Base-by-base conservation (phyloP, 139 green algal species). In the Volvox africanus region DNA sequence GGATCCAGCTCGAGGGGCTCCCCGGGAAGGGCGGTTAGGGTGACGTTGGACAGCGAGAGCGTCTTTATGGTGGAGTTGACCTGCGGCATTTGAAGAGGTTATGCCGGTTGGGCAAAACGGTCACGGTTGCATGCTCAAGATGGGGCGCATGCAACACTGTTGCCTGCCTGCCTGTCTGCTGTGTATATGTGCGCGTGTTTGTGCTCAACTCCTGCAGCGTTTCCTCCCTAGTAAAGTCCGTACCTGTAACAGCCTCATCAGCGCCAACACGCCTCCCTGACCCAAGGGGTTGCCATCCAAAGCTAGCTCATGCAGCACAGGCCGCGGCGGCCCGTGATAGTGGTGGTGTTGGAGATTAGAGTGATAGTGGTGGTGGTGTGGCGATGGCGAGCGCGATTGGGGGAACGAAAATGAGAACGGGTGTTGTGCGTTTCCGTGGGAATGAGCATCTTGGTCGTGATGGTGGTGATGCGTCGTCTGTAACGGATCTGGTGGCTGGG, bases 241-340 rank as follows among this genome's bases (percentile, higher is more conserved):
- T 50, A 69, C 80, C 28, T 78, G 61, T 28, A 89, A 50, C 37
- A 89, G 69, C 71, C 71, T 5, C 69, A 89, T 67, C 3, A 82
- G 6, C 24, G 69, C n/a, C n/a, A 89, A 36, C 44, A 73, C n/a
- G 44, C 85, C 85, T 50, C 61, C 85, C 85, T 89, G 85, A 12
- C 85, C 85, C 69, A 89, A 71, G 28, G 85, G 85, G 68, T 89
- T 89, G 69, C 69, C 69, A 28, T 75, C 85, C 69, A 89, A 71
- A 44, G 9, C n/a, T 71, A 89, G n/a, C 44, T 82, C 44, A 3
- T 37, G 68, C 69, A 89, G 85, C 69, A n/a, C 69, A 5, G 85
- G 85, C 83, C 50, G 83, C 67, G 61, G 61, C 61, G 69, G 82
- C 12, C 33, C 33, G 20, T 18, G 82, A 61, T 78, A 35, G 9